phyloP scores from a whole-genome alignment of 2,329 filamentous ascomycete genomes.

The Nectriaceae sp. region DNA sequence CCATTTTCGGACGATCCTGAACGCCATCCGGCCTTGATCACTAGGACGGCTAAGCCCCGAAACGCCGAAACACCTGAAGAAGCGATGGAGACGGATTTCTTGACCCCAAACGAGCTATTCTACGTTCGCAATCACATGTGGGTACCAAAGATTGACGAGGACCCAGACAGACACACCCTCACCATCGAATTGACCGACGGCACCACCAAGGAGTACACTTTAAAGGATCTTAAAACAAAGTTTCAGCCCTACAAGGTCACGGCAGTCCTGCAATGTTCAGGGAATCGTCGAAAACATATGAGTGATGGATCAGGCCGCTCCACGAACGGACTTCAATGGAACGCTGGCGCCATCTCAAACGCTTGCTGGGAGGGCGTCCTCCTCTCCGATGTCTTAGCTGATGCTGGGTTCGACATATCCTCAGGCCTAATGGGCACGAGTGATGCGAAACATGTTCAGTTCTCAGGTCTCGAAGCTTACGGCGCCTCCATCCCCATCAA shows the following conservation, averaged over 20 bases:
- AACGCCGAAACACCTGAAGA: conserved; percentile 61
- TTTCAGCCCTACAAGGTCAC: conserved; percentile 55
- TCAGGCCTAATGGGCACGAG: conserved; percentile 38
- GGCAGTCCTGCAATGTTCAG: conserved; percentile 60
- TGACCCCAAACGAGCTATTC: conserved; percentile 58
- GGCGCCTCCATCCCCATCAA: conserved; percentile 62
- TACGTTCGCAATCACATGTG: conserved; percentile 66
- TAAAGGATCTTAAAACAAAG: conserved; percentile 53
- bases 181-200: conserved; percentile 59
- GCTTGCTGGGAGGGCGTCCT: conserved; percentile 60
- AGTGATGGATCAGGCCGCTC: conserved; percentile 43
- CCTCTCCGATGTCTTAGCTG: conserved; percentile 55
- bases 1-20: conserved; percentile 58
- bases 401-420: conserved; percentile 53
- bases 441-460: conserved; percentile 54
- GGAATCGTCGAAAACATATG: conserved; percentile 62
- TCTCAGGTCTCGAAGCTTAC: conserved; percentile 62
- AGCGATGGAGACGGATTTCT: conserved; percentile 50
- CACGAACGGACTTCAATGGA: conserved; percentile 62
- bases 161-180: conserved; percentile 45
- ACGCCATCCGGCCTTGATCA: conserved; percentile 52
- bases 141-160: conserved; percentile 51
- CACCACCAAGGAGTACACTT: conserved; percentile 51
- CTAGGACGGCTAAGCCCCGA: conserved; percentile 56
- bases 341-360: conserved; percentile 60